Evolutionary conservation across 1,139 yeast species (phyloP).

Genomic region (Suhomyces kunorum): DNA sequence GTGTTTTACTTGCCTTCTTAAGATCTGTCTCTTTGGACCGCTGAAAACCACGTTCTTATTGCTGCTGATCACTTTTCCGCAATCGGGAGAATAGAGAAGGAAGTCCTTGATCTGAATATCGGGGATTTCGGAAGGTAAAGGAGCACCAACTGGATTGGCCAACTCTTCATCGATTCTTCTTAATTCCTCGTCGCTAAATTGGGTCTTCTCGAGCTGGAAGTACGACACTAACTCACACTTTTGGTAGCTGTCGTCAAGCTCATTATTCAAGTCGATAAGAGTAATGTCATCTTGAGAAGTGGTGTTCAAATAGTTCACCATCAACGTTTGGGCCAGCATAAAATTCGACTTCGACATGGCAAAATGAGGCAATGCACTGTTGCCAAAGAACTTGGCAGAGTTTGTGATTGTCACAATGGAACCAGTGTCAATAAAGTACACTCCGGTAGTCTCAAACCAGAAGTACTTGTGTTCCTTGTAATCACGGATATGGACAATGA

Average conservation of each 20-base stretch:
- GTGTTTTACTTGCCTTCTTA: slow-evolving; percentile 42
- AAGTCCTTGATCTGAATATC: slow-evolving; percentile 53
- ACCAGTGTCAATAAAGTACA: slow-evolving; percentile 73
- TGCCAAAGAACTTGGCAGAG: slow-evolving; percentile 74
- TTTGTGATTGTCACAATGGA: slow-evolving; percentile 62
- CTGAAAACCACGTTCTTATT: slow-evolving; percentile 29
- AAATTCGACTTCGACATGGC: slow-evolving; percentile 46
- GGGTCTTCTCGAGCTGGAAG: slow-evolving; percentile 67
- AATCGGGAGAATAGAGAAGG: slow-evolving; percentile 82
- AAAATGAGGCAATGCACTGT: slow-evolving; percentile 62
- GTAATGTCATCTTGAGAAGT: slow-evolving; percentile 39
- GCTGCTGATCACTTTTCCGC: slow-evolving; percentile 60
- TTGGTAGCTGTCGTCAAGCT: slow-evolving; percentile 37
- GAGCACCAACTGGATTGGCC: slow-evolving; percentile 70
- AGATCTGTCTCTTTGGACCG: slow-evolving; percentile 63
- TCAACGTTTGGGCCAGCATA: slow-evolving; percentile 38
- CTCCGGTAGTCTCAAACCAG: slow-evolving; percentile 55
- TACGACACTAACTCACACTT: slow-evolving; percentile 74
- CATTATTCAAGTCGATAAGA: slow-evolving; percentile 41
- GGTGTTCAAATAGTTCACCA: slow-evolving; percentile 41
- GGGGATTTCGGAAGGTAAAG: slow-evolving; percentile 59
- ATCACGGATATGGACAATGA: slow-evolving; percentile 35
- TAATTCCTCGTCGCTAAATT: slow-evolving; percentile 53
- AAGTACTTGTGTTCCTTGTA: slow-evolving; percentile 47
- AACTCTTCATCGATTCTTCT: slow-evolving; percentile 70